Evolutionary conservation across 805 yeast genomes (phyloP).

Genomic region (Metschnikowia drakensbergensis): DNA sequence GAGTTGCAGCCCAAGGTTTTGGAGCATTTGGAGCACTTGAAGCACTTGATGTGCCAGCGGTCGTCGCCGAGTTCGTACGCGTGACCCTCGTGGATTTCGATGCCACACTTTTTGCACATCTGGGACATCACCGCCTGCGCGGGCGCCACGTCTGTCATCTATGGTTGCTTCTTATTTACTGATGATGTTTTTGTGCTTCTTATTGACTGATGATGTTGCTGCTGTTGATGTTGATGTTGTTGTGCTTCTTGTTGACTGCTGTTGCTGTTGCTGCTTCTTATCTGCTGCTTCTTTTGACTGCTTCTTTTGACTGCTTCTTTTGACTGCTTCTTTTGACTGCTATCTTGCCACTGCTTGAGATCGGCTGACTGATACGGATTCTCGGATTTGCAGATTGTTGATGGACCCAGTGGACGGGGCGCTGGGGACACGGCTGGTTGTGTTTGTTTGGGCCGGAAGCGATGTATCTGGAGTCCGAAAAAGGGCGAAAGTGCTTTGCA

Average conservation of each 20-base stretch:
- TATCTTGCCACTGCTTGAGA: too few species aligned
- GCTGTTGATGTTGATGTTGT: too few species aligned
- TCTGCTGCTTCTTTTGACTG: neutral
- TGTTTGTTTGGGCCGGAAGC: neutral
- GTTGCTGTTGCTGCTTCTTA: too few species aligned
- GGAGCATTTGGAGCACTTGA: conserved; percentile 81
- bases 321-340: too few species aligned
- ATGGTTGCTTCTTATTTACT: too few species aligned
- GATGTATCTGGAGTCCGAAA: neutral
- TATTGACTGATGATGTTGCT: too few species aligned
- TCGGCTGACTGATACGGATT: too few species aligned
- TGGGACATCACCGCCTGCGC: conserved; percentile 15
- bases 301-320: too few species aligned
- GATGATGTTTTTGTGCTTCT: neutral
- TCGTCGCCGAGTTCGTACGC: conserved; percentile 94
- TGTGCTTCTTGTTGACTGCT: neutral
- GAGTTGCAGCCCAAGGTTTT: conserved; percentile 79
- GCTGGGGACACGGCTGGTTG: neutral
- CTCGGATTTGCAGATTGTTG: too few species aligned
- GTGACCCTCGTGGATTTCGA: conserved; percentile 75
- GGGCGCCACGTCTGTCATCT: conserved; percentile 5
- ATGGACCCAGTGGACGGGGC: too few species aligned
- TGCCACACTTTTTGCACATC: conserved; percentile 38
- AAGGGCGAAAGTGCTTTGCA: conserved; percentile 5
- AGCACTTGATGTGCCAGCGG: conserved; percentile 94